Percentiles rank a stretch among this genome's conserved stretches.
phyloP scores from a whole-genome alignment of 345 rosid genomes.

The Geranium rotundifolium region DNA sequence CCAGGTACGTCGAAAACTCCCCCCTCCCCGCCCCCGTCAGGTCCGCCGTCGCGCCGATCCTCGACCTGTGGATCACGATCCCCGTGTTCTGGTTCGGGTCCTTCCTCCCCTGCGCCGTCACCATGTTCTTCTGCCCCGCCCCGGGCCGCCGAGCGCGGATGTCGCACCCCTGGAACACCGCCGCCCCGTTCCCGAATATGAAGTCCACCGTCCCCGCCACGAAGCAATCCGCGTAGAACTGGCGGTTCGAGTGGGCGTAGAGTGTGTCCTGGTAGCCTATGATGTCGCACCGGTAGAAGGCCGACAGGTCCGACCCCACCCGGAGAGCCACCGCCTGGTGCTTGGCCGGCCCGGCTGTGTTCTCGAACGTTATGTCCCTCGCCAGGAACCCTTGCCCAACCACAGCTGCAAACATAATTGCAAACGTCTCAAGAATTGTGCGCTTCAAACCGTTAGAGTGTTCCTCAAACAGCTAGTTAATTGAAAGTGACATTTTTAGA shows the following conservation, averaged over 20 bases:
- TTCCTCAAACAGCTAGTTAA: too few species aligned
- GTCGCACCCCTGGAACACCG: slow-evolving; percentile 38
- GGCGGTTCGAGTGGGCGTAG: slow-evolving; percentile 33
- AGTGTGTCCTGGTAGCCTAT: slow-evolving; percentile 78
- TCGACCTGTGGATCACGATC: slow-evolving; percentile 69
- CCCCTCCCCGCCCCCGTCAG: slow-evolving; percentile 25
- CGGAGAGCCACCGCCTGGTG: slow-evolving; percentile 36
- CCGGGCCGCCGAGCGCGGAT: slow-evolving; percentile 79
- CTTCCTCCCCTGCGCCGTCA: slow-evolving; percentile 80
- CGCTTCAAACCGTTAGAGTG: too few species aligned
- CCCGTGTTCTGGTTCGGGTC: slow-evolving; percentile 94
- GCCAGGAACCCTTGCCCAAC: slow-evolving; percentile 75
- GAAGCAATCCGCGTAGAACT: slow-evolving; percentile 53
- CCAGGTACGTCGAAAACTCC: slow-evolving; percentile 68
- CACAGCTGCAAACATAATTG: slow-evolving; percentile 34
- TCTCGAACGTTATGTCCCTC: slow-evolving; percentile 56
- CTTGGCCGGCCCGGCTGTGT: slow-evolving; percentile 69
- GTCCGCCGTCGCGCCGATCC: slow-evolving; percentile 76
- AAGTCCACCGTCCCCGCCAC: slow-evolving; percentile 77
- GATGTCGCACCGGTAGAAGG: slow-evolving; percentile 68
- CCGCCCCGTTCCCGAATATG: slow-evolving; percentile 24
- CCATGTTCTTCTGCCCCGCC: slow-evolving; percentile 88
- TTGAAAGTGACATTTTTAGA: too few species aligned
- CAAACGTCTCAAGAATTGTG: not conserved
- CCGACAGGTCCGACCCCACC: slow-evolving; percentile 65